phyloP scores from a whole-genome alignment of 176 grass and related monocot genomes.

The Oryza brachyantha region DNA sequence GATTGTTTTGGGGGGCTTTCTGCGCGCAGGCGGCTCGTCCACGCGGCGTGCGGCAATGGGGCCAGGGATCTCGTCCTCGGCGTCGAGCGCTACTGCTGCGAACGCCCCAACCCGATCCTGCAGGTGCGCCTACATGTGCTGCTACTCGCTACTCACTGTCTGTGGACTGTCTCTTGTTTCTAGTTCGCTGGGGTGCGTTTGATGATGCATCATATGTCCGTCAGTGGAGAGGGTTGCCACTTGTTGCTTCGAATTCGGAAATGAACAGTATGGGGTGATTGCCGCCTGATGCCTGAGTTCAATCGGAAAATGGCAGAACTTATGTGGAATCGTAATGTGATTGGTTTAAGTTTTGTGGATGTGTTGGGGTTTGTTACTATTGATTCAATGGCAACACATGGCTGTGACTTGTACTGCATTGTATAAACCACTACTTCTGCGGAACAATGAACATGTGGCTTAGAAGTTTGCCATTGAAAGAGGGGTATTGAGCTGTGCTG shows the following conservation, averaged over 20 bases:
- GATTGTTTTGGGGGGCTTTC: no score
- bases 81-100: conserved; percentile 85
- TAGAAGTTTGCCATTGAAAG: background rate
- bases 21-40: conserved; percentile 71
- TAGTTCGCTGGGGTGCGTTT: background rate
- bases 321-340: background rate
- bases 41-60: conserved; percentile 61
- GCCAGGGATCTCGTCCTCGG: conserved; percentile 80
- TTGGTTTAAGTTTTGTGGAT: background rate
- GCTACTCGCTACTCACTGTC: background rate
- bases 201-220: background rate
- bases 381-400: background rate
- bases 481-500: conserved; percentile 1
- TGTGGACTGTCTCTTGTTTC: background rate
- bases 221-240: background rate
- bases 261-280: background rate
- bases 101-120: conserved; percentile 84
- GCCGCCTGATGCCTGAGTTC: background rate
- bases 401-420: background rate
- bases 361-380: background rate
- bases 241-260: background rate
- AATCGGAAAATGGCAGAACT: background rate
- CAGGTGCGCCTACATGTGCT: conserved; percentile 36
- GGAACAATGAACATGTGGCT: background rate
- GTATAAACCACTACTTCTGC: background rate